Evolutionary conservation across 306 rosid genomes (phyloP), one percentile per base, ranked within the genome.

Genomic region (Prunus davidiana): DNA sequence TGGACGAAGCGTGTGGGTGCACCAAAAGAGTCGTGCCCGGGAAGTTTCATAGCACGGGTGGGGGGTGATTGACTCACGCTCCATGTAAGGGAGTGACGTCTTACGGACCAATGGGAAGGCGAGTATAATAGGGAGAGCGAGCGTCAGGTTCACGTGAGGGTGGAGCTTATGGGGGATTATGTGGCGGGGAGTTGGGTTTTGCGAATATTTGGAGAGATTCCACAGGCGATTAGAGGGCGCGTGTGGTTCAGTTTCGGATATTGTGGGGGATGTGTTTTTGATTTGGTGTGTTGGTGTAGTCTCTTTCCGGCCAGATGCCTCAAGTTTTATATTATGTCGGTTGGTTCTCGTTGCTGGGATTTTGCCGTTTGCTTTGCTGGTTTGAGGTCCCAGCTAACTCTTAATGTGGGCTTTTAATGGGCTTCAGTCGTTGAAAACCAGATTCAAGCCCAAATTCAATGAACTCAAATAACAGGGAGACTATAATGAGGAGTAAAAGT

Each of bases 1-100:
- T 77, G 56, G 80, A 54, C 80, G 77, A 86, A 47, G 89, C 91
- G 95, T 84, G 83, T 85, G 84, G 78, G 55, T 83, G 79, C 49
- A 30, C 81, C 61, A 54, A 27, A 56, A 80, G 89, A 85, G 84
- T 68, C 91, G 90, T 91, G 89, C 81, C 87, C 79, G 52, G 76
- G 77, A 85, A 86, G 95, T 73, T 79, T 84, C 80, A 86, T 82
- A 82, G 55, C 79, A 62, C 62, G 49, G 67, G 47, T 72, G 34
- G 58, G 87, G 62, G 16, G 10, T 14, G 69, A 24, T 69, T 64
- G 81, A 86, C 84, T 78, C 78, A 89, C 87, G 79, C 74, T 45
- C 0, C 0, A 0, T 3, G 0, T 0, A 0, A 0, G 3, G 1
- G 34, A 72, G 84, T 85, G 76, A 0, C 0, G 0, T 0, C 0